These are phyloP conservation scores for Xylariaceae sp. DNA, from an alignment of 2,329 filamentous ascomycete genomes.

Conservation along the genomic window DNA sequence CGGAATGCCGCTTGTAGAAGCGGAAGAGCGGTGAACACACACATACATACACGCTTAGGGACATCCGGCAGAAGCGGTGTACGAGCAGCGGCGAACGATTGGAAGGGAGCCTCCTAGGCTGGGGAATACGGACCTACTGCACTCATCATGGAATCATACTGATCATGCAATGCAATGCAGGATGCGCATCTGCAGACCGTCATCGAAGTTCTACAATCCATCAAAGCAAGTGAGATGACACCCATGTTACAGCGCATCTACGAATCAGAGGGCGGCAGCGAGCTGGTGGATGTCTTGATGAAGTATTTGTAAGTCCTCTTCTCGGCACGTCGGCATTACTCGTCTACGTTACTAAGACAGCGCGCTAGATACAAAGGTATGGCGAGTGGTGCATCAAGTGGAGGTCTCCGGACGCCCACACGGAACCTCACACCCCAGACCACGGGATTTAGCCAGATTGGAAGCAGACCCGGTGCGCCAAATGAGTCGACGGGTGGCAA, in stretches of 20 bases:
- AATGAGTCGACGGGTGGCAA: conserved; percentile 71
- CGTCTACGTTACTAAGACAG: conserved; percentile 11
- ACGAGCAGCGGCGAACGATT: conserved; percentile 1
- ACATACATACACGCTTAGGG: neutral
- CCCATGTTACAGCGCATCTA: conserved; percentile 80
- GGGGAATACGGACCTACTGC: conserved; percentile 18
- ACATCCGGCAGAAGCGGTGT: conserved; percentile 13
- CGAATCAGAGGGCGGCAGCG: conserved; percentile 69
- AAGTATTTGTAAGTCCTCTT: conserved; percentile 76
- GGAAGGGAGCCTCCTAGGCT: conserved; percentile 8
- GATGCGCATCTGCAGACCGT: conserved; percentile 84
- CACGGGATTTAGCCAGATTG: conserved; percentile 84
- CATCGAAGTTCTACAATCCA: conserved; percentile 89
- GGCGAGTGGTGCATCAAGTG: conserved; percentile 44
- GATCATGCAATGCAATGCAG: conserved; percentile 39
- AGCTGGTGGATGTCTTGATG: conserved; percentile 88
- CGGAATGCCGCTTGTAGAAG: conserved; percentile 3
- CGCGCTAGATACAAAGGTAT: conserved; percentile 79
- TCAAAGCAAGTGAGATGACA: conserved; percentile 93
- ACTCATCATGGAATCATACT: conserved; percentile 7
- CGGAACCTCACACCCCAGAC: conserved; percentile 63
- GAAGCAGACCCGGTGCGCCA: conserved; percentile 45
- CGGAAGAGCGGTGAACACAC: conserved; percentile 12
- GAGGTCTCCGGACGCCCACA: conserved; percentile 40
- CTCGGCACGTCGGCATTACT: neutral